Conservation (phyloP, 192 early-diverging fungal genomes). For the Blastocladiella britannica region DNA sequence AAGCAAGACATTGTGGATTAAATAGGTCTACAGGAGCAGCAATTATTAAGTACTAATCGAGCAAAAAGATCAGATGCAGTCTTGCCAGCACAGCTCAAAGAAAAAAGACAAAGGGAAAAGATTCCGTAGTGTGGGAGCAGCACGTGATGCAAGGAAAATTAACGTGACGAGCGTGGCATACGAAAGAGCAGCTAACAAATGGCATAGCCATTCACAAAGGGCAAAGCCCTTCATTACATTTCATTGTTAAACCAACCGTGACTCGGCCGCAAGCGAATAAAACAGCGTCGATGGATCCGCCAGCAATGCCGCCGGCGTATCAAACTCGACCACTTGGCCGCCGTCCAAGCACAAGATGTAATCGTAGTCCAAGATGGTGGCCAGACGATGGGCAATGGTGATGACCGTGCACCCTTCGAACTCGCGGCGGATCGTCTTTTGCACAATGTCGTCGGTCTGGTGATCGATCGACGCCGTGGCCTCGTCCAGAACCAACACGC, state of each 20-base stretch:
- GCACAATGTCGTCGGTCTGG: conserved; percentile 33
- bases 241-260: conserved; percentile 18
- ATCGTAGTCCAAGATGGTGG: conserved; percentile 48
- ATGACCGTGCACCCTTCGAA: conserved; percentile 34
- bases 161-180: too few species aligned
- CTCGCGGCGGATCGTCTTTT: conserved; percentile 29
- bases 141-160: too few species aligned
- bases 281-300: conserved; percentile 18
- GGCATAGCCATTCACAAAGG: too few species aligned
- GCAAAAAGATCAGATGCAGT: too few species aligned
- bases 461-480: conserved; percentile 32
- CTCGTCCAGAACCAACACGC: conserved; percentile 33
- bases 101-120: too few species aligned
- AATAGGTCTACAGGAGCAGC: too few species aligned
- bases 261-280: conserved; percentile 24
- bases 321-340: conserved; percentile 23
- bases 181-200: too few species aligned
- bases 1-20: too few species aligned
- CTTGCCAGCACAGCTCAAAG: too few species aligned
- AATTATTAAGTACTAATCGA: too few species aligned
- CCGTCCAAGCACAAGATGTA: conserved; percentile 34
- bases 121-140: too few species aligned
- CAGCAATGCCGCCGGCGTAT: conserved; percentile 20
- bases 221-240: too few species aligned
- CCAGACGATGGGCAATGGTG: conserved; percentile 38